Percentiles rank a stretch among this genome's conserved stretches.
phyloP scores from a whole-genome alignment of 2,329 filamentous ascomycete genomes.

The Sarocladiaceae sp. region DNA sequence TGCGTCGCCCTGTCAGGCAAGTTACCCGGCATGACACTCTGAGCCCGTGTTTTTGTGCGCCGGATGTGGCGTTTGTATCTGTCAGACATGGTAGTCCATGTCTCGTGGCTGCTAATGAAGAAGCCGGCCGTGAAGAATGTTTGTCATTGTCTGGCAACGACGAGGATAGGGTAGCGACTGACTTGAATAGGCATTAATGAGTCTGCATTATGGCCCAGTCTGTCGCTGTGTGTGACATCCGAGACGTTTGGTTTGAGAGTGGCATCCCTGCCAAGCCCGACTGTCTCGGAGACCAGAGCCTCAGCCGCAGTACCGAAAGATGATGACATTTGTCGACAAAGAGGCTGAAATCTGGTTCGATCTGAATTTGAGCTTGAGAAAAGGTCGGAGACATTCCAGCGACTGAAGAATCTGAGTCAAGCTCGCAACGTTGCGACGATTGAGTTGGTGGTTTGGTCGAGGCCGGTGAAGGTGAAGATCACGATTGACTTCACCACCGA shows the following conservation, averaged over 20 bases:
- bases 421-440: conserved; percentile 5
- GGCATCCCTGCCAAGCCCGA: neutral
- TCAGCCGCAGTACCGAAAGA: neutral
- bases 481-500: no score
- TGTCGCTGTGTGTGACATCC: no score
- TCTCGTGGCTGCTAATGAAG: no score
- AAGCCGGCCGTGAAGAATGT: neutral
- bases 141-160: no score
- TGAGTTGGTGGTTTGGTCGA: no score
- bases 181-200: no score
- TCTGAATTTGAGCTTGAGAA: neutral
- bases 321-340: neutral
- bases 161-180: neutral
- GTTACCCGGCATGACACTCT: neutral
- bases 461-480: no score
- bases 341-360: neutral
- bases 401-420: neutral
- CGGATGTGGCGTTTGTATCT: no score
- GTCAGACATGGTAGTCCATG: no score
- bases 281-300: neutral
- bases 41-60: no score
- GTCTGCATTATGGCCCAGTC: no score
- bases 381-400: neutral
- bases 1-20: neutral
- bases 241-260: no score